Percentiles rank a stretch among this genome's conserved stretches.
These are phyloP conservation scores for Paramecium octaurelia DNA, from an alignment of 73 alveolate species.

Conservation along the genomic window DNA sequence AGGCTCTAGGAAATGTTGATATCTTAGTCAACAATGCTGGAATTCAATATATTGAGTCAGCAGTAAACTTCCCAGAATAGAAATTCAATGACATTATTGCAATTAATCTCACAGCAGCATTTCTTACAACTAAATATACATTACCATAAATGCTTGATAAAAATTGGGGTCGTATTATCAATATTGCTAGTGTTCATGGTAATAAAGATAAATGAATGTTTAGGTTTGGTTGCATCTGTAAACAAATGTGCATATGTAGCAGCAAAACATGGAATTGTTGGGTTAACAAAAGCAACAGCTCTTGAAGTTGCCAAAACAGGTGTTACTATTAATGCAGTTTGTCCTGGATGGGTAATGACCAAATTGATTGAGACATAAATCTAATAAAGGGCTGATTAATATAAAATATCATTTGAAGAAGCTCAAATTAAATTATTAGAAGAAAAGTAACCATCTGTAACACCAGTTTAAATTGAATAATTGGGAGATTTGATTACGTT, in stretches of 20 bases:
- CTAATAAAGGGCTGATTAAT: conserved; percentile 39
- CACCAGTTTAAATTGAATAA: conserved; percentile 53
- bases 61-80: conserved; percentile 56
- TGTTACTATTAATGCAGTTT: conserved; percentile 62
- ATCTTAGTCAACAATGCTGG: conserved; percentile 65
- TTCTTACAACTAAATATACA: conserved; percentile 50
- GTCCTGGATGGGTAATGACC: conserved; percentile 69
- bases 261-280: conserved; percentile 64
- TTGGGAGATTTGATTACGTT: conserved; percentile 57
- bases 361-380: conserved; percentile 51
- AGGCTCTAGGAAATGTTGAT: conserved; percentile 48
- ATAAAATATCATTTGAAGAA: conserved; percentile 49
- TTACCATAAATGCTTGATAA: conserved; percentile 46
- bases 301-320: conserved; percentile 61
- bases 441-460: conserved; percentile 58
- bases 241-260: conserved; percentile 65
- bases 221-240: conserved; percentile 63
- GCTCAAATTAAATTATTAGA: conserved; percentile 47
- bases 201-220: not conserved
- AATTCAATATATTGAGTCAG: conserved; percentile 48
- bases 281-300: conserved; percentile 63
- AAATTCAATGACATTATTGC: conserved; percentile 54
- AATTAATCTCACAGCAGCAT: conserved; percentile 51
- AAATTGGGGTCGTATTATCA: conserved; percentile 64
- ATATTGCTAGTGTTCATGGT: conserved; percentile 65